Evolutionary conservation across 805 yeast genomes (phyloP), one percentile per base, ranked within the genome.

Genomic region (Grigorovia humatica): DNA sequence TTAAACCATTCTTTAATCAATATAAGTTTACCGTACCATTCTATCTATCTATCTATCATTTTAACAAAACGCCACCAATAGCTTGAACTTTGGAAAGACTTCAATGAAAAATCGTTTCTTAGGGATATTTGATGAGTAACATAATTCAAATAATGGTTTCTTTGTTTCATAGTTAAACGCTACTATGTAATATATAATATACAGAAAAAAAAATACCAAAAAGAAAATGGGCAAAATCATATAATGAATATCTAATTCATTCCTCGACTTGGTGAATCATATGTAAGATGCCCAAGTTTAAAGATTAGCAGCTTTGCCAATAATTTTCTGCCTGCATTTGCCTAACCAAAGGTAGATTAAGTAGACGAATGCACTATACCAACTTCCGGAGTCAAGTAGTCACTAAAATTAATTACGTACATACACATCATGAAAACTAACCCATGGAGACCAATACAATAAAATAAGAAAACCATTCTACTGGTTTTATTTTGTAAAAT

Each of bases 401-500:
- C 76, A 50, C 66, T 67, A 32, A 77, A 55, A 48, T 74, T 71
- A 68, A 81, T 74, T 18, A 79, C 73, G 55, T 78, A 78, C 49
- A 83, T 68, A 47, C 81, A 77, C 63, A 83, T 74, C 54, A 80
- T 60, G 80, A 87, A 77, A 35, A 89, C 84, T 38, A 88, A 67
- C 13, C 81, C 71, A 67, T 90, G 97, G 53, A 91, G 69, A 6
- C 85, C 85, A 12, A 80, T 59, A 61, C 95, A 85, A 65, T 90
- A 90, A 3, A 74, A 72, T 46, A 88, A 74, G 66, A 88, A 88
- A 45, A 85, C 63, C 74, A 83, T 76, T 59, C 97, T 70, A 9
- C 90, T 81, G 15, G 80, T 69, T 56, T 84, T 75, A 49, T 87
- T 87, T 17, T 90, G 83, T 52, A 89, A 70, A n/a, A 89, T 78